Percentiles rank a stretch among this genome's conserved stretches.
Evolutionary conservation across 2,329 filamentous ascomycete species (phyloP).

Genomic region (Diatrype stigma): DNA sequence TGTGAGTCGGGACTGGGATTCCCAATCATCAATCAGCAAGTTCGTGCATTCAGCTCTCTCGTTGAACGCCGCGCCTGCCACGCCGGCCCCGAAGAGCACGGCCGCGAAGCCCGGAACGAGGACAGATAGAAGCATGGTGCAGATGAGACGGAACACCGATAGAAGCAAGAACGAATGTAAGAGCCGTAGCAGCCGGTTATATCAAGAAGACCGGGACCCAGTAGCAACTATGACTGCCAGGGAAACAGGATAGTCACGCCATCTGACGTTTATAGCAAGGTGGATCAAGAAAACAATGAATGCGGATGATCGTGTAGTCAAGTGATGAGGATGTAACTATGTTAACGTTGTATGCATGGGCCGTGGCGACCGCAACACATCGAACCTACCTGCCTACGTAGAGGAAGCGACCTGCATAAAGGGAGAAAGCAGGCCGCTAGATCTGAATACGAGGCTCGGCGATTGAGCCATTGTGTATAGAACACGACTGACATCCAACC

Average conservation of each 20-base stretch:
- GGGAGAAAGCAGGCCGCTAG: background rate
- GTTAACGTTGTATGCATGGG: background rate
- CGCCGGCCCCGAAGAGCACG: background rate
- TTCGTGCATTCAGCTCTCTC: background rate
- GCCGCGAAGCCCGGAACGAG: background rate
- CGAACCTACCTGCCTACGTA: background rate
- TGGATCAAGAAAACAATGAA: no score
- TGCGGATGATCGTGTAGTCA: no score
- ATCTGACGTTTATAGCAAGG: no score
- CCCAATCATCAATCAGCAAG: conserved; percentile 55
- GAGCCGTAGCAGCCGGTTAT: background rate
- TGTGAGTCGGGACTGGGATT: conserved; percentile 56
- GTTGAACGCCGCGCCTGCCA: background rate
- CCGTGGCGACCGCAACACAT: background rate
- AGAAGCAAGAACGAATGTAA: background rate
- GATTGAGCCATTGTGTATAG: background rate
- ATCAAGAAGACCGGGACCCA: background rate
- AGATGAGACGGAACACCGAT: background rate
- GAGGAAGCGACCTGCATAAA: background rate
- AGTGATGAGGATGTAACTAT: no score
- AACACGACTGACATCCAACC: background rate
- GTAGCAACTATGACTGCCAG: background rate
- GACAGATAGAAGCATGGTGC: background rate
- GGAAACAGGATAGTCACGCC: background rate
- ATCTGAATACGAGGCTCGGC: background rate